Base-by-base conservation (phyloP, 805 yeast species). In the Torulaspora quercuum region DNA sequence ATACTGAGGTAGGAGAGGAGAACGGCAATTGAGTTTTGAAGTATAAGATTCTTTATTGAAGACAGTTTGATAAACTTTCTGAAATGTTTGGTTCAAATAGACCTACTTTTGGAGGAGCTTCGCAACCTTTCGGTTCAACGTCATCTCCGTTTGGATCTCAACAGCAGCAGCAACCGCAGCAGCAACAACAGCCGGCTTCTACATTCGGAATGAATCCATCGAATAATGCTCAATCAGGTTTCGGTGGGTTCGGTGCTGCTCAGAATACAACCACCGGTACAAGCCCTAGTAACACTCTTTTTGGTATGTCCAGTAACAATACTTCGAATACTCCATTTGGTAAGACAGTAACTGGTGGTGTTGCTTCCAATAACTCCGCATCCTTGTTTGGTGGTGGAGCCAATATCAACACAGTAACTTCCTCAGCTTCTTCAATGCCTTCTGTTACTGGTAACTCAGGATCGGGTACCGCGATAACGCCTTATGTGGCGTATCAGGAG, bases 401-500 rank as follows among this genome's bases (percentile, higher is more conserved):
- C 9, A 30, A 16, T 30, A 17, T 53, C 8, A 37, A 44, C 16
- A 25, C 58, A 2, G 55, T 29, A 22, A 23, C 27, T 30, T 34
- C 42, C 13, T 22, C 42, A 35, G 37, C 38, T 11, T 39, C 42
- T 12, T 25, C 30, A 12, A 25, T 23, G 21, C 13, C 21, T 25
- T 35, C 39, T 4, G 57, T 17, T 39, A 52, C 34, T 55, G 57
- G 27, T 46, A 48, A 25, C 33, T 50, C 28, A 46, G 34, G 43
- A 23, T 27, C 51, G 21, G 95, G 95, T 21, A 81, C 95, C 4
- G 75, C 80, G 0, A 63, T 70, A 6, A 77, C 72, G 49, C 90
- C 95, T 1, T 89, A 79, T 57, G 69, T 76, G 34, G 73, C 88
- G 6, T 70, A 62, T 46, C 68, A 71, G 22, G 97, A 90, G 58